These are phyloP conservation scores for Volvox carteri DNA, from an alignment of 163 green algal species.

Conservation along the genomic window DNA sequence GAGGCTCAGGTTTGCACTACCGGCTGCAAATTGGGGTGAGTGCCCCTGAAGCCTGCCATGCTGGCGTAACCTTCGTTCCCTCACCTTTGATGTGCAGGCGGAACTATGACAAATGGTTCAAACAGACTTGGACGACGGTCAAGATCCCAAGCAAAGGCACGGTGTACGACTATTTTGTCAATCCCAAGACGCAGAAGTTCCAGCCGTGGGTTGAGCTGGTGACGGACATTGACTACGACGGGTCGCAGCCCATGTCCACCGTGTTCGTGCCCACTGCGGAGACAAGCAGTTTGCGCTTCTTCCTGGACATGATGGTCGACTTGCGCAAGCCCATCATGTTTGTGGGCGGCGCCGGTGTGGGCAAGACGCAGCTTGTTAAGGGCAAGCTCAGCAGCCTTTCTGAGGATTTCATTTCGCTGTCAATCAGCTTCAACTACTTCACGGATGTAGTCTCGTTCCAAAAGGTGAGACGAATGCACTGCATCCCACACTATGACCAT, in stretches of 20 bases:
- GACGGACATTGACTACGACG: slow-evolving; percentile 80
- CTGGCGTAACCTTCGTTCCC: neutral
- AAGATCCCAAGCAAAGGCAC: slow-evolving; percentile 88
- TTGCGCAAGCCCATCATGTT: slow-evolving; percentile 94
- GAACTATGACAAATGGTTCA: slow-evolving; percentile 94
- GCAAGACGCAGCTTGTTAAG: slow-evolving; percentile 91
- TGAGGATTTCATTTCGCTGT: slow-evolving; percentile 80
- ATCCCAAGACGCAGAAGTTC: slow-evolving; percentile 90
- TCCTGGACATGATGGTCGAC: slow-evolving; percentile 88
- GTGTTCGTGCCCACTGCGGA: slow-evolving; percentile 92
- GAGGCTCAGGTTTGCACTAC: neutral
- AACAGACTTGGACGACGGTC: slow-evolving; percentile 84
- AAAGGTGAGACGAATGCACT: too few species aligned
- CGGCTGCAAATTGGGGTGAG: too few species aligned
- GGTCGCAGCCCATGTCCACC: slow-evolving; percentile 76
- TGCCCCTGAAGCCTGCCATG: too few species aligned
- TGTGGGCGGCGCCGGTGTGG: slow-evolving; percentile 84
- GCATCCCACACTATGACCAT: too few species aligned
- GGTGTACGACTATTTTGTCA: slow-evolving; percentile 91
- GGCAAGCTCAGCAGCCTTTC: slow-evolving; percentile 79
- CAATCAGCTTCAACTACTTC: slow-evolving; percentile 93
- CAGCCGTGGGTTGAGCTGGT: slow-evolving; percentile 83
- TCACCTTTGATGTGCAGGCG: slow-evolving; percentile 32
- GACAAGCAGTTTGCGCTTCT: slow-evolving; percentile 86
- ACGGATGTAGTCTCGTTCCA: slow-evolving; percentile 89